Conservation (phyloP, 2,329 filamentous ascomycete genomes). For the Penicillium hordei region DNA sequence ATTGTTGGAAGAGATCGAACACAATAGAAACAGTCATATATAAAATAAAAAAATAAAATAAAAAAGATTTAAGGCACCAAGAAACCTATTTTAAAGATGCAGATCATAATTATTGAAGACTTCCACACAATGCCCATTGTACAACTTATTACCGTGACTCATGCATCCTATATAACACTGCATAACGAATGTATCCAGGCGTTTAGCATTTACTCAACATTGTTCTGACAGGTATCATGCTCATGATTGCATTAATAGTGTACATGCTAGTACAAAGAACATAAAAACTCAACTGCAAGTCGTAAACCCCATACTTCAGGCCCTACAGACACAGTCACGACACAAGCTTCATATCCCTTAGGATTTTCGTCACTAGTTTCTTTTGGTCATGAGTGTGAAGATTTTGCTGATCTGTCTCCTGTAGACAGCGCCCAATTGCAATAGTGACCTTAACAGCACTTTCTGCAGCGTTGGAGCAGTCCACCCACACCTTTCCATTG, state of each 20-base stretch:
- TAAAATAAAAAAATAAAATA: not conserved
- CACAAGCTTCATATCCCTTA: constrained; percentile 44
- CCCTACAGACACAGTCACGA: constrained; percentile 18
- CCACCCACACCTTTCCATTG: constrained; percentile 91
- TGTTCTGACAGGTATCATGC: not conserved
- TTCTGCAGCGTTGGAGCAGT: constrained; percentile 63
- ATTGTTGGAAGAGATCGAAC: not conserved
- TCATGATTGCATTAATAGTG: constrained; percentile 16
- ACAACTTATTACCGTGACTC: not conserved
- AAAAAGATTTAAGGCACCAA: not conserved
- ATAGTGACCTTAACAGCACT: constrained; percentile 64
- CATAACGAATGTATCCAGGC: not conserved
- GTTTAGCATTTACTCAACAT: not conserved
- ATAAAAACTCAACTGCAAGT: constrained; percentile 6
- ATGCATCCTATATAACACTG: not conserved
- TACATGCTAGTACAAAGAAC: constrained; percentile 16
- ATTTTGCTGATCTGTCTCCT: constrained; percentile 69
- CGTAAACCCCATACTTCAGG: constrained; percentile 11
- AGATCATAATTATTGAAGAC: no score
- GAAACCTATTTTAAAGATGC: not conserved
- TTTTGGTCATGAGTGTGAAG: constrained; percentile 46
- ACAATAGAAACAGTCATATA: not conserved
- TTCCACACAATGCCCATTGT: not conserved
- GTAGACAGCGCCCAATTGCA: constrained; percentile 74
- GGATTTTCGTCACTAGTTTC: constrained; percentile 46